phyloP scores from a whole-genome alignment of 371 early-diverging fungal genomes.

The Zychaea mexicana region DNA sequence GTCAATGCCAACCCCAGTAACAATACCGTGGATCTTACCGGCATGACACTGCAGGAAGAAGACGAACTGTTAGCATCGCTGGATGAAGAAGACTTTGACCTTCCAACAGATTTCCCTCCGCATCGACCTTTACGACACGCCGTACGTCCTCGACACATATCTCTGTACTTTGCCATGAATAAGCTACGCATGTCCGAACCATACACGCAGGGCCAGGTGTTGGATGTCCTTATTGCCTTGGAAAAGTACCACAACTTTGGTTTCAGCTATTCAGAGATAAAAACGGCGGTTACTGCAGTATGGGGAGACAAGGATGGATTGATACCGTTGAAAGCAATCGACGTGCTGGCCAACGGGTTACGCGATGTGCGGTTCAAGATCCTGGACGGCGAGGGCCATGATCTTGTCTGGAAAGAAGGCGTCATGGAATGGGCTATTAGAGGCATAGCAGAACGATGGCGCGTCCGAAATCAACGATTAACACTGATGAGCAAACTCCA shows the following conservation, averaged over 20 bases:
- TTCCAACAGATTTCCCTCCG: conserved; percentile 51
- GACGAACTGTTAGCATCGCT: conserved; percentile 28
- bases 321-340: conserved; percentile 42
- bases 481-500: conserved; percentile 6
- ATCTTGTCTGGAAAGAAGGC: conserved; percentile 58
- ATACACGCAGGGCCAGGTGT: conserved; percentile 41
- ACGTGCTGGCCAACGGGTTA: conserved; percentile 39
- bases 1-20: too few species aligned
- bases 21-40: neutral
- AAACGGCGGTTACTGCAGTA: conserved; percentile 42
- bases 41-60: conserved; percentile 11
- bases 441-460: conserved; percentile 37
- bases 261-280: conserved; percentile 46
- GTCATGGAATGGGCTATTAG: conserved; percentile 56
- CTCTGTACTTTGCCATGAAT: conserved; percentile 53
- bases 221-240: conserved; percentile 49
- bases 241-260: conserved; percentile 54
- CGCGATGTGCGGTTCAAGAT: conserved; percentile 47
- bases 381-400: conserved; percentile 53
- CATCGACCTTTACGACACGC: conserved; percentile 50
- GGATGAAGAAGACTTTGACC: conserved; percentile 35
- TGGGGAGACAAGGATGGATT: conserved; percentile 58
- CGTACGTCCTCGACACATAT: conserved; percentile 49
- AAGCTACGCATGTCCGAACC: conserved; percentile 43
- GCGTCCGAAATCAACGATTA: conserved; percentile 2